phyloP scores from a whole-genome alignment of 2,329 filamentous ascomycete species.

The Aspergillus fumigatus region DNA sequence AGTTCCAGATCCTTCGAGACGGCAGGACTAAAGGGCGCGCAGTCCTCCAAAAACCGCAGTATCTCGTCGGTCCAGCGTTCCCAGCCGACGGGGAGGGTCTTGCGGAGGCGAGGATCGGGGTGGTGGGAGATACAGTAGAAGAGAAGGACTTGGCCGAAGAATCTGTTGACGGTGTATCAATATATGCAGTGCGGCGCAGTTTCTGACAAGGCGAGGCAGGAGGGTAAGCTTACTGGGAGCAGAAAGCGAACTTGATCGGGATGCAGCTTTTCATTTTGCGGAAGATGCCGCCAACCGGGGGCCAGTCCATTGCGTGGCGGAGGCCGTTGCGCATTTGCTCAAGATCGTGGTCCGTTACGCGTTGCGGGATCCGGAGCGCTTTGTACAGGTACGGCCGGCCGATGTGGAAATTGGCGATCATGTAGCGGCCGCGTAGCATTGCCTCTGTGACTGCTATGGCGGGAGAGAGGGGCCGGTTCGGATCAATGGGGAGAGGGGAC shows the following conservation, averaged over 20 bases:
- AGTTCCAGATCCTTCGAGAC: conserved; percentile 38
- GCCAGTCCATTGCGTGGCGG: conserved; percentile 41
- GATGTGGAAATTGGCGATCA: conserved; percentile 40
- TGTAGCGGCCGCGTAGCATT: conserved; percentile 35
- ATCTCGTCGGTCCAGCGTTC: conserved; percentile 41
- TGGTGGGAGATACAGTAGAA: conserved; percentile 41
- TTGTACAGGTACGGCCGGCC: conserved; percentile 40
- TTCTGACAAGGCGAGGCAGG: not conserved
- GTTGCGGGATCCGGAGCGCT: conserved; percentile 35
- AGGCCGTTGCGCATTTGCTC: conserved; percentile 37
- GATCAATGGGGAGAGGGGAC: conserved; percentile 15
- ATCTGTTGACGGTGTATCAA: conserved; percentile 17
- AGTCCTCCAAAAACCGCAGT: conserved; percentile 37
- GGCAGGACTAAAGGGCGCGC: conserved; percentile 35
- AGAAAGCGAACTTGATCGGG: conserved; percentile 40
- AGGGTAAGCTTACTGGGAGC: conserved; percentile 29
- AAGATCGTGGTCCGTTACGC: conserved; percentile 37
- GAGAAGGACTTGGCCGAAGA: conserved; percentile 41
- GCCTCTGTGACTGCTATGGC: conserved; percentile 34
- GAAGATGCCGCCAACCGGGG: conserved; percentile 36
- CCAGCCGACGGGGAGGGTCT: conserved; percentile 35
- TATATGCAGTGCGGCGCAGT: not conserved
- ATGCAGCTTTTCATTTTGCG: conserved; percentile 40
- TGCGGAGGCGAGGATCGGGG: conserved; percentile 29
- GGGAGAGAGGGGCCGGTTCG: conserved; percentile 26